These are phyloP conservation scores for Globisporangium mamillatum DNA, from an alignment of 352 stramenopile genomes.

Conservation along the genomic window DNA sequence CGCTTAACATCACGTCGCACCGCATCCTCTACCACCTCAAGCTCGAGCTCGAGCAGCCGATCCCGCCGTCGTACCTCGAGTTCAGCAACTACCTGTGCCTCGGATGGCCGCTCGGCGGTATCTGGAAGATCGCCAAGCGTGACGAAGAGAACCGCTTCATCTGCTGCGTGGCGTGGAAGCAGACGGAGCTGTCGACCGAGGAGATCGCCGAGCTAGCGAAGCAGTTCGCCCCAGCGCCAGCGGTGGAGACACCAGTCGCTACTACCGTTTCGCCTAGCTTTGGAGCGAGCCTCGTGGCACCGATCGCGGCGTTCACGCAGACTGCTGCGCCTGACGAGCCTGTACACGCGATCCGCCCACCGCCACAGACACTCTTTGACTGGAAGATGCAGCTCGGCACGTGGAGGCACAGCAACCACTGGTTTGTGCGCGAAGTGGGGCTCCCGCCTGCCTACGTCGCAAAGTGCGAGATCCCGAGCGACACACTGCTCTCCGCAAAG, in stretches of 20 bases:
- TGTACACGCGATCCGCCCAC: background rate
- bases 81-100: slow-evolving; percentile 46
- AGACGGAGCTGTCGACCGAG: slow-evolving; percentile 41
- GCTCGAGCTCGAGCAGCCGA: slow-evolving; percentile 34
- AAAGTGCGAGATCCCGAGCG: background rate
- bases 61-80: slow-evolving; percentile 28
- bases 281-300: background rate
- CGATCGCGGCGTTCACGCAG: slow-evolving; percentile 1
- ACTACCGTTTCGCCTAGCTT: background rate
- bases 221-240: slow-evolving; percentile 21
- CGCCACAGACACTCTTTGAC: slow-evolving; percentile 34
- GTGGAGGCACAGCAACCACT: slow-evolving; percentile 43
- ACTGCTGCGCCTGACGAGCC: background rate
- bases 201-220: slow-evolving; percentile 36
- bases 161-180: slow-evolving; percentile 44
- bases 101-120: slow-evolving; percentile 43
- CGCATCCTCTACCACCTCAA: slow-evolving; percentile 47
- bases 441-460: slow-evolving; percentile 14
- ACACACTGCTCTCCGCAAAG: slow-evolving; percentile 11
- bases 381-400: slow-evolving; percentile 60
- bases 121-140: slow-evolving; percentile 47
- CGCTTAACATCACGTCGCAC: slow-evolving; percentile 44
- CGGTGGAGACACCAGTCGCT: background rate
- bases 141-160: slow-evolving; percentile 28
- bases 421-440: slow-evolving; percentile 49